These are phyloP conservation scores for Halteria grandinella DNA, from an alignment of 73 alveolate genomes.

Conservation along the genomic window DNA sequence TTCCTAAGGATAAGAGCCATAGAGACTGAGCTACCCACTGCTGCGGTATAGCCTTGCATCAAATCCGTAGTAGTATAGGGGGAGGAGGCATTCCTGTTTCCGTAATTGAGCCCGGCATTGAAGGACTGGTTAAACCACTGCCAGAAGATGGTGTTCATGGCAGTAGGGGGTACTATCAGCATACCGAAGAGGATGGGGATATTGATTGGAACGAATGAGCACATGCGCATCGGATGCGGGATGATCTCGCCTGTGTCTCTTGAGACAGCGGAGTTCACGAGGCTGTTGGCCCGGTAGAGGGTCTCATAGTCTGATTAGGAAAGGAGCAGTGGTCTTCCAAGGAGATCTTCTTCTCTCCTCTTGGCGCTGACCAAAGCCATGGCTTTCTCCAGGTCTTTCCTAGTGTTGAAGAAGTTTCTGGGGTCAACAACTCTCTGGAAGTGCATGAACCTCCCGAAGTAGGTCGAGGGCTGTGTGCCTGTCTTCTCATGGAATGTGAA, in stretches of 20 bases:
- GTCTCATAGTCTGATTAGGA: neutral
- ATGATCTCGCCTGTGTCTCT: slow-evolving; percentile 75
- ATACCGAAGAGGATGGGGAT: slow-evolving; percentile 76
- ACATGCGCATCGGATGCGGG: slow-evolving; percentile 55
- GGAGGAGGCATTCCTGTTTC: slow-evolving; percentile 68
- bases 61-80: slow-evolving; percentile 57
- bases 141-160: slow-evolving; percentile 70
- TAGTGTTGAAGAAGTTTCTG: slow-evolving; percentile 8
- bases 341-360: neutral
- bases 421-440: slow-evolving; percentile 44
- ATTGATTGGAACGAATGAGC: slow-evolving; percentile 67
- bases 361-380: neutral
- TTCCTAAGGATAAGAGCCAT: slow-evolving; percentile 52
- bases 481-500: too few relatives aligned
- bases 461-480: slow-evolving; percentile 10
- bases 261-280: slow-evolving; percentile 53
- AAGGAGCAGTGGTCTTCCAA: neutral
- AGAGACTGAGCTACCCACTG: slow-evolving; percentile 61
- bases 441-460: slow-evolving; percentile 53
- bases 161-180: slow-evolving; percentile 67
- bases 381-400: neutral
- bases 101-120: slow-evolving; percentile 77
- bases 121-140: slow-evolving; percentile 72
- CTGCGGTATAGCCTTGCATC: slow-evolving; percentile 56
- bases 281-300: slow-evolving; percentile 23